A percentile compares a stretch with the other conserved stretches of the same genome.
Evolutionary conservation across 208 protist genomes (phyloP).

Genomic region (Trypanosoma cruzi): DNA sequence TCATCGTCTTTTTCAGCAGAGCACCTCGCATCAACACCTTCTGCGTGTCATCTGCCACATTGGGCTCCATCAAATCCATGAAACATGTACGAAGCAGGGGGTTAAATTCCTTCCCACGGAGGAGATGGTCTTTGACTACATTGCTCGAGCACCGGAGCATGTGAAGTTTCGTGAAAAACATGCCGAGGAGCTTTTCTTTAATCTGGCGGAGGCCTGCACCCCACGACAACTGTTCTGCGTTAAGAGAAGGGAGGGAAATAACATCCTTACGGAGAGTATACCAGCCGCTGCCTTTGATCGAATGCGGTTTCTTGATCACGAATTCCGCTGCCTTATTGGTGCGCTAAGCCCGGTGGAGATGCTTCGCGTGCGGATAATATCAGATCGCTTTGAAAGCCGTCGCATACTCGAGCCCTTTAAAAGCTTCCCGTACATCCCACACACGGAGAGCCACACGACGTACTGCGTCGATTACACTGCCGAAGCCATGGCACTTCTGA

Average conservation of each 20-base stretch:
- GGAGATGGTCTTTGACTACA: constrained; percentile 68
- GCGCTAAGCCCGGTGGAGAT: constrained; percentile 61
- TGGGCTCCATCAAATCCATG: constrained; percentile 64
- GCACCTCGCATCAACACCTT: constrained; percentile 89
- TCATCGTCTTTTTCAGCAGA: constrained; percentile 79
- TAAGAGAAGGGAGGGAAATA: constrained; percentile 80
- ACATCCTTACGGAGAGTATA: constrained; percentile 73
- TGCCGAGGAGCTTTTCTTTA: constrained; percentile 70
- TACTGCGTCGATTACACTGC: constrained; percentile 83
- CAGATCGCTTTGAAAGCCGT: constrained; percentile 11
- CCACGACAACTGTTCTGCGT: constrained; percentile 79
- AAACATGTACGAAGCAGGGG: constrained; percentile 34
- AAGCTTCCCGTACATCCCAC: constrained; percentile 65
- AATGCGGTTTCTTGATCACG: constrained; percentile 73
- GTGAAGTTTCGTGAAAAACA: constrained; percentile 81
- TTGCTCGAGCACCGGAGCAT: constrained; percentile 67
- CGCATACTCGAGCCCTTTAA: constrained; percentile 43
- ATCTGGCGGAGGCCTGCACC: constrained; percentile 45
- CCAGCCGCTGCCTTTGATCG: constrained; percentile 83
- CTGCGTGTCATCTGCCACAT: constrained; percentile 90
- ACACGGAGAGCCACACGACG: constrained; percentile 49
- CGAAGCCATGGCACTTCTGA: constrained; percentile 59
- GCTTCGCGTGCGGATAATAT: constrained; percentile 47
- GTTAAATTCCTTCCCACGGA: constrained; percentile 25
- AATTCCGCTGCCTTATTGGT: constrained; percentile 70